Conservation (phyloP, 495 filamentous ascomycete genomes). For the Ramalina peruviana region DNA sequence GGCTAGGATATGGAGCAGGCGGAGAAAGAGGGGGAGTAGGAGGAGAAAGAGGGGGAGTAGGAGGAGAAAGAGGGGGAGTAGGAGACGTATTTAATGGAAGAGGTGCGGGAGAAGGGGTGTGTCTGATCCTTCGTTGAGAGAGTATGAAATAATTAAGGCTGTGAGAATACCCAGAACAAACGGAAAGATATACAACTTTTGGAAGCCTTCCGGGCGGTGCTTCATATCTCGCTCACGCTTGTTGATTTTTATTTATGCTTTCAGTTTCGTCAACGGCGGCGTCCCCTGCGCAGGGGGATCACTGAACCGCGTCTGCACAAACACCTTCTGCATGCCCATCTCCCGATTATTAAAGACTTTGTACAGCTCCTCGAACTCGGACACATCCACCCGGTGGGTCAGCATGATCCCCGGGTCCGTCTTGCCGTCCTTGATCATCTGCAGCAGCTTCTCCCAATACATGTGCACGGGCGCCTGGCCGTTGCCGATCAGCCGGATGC, state of each 20-base stretch:
- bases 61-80: no score
- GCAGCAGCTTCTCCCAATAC: conserved; percentile 66
- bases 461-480: conserved; percentile 75
- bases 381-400: conserved; percentile 58
- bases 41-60: no score
- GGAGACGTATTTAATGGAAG: no score
- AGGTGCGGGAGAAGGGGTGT: no score
- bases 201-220: neutral
- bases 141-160: no score
- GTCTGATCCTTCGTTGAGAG: no score
- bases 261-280: conserved; percentile 35
- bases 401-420: conserved; percentile 73
- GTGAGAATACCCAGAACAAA: no score
- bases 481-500: conserved; percentile 68
- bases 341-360: conserved; percentile 54
- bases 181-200: no score
- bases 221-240: neutral
- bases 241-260: neutral
- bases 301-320: conserved; percentile 54
- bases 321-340: conserved; percentile 53
- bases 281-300: conserved; percentile 36
- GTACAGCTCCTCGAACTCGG: conserved; percentile 63
- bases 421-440: conserved; percentile 51
- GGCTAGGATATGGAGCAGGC: no score
- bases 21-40: no score